These are phyloP conservation scores for Chaetomium sp. DNA, from an alignment of 2,329 filamentous ascomycete species.

Conservation along the genomic window DNA sequence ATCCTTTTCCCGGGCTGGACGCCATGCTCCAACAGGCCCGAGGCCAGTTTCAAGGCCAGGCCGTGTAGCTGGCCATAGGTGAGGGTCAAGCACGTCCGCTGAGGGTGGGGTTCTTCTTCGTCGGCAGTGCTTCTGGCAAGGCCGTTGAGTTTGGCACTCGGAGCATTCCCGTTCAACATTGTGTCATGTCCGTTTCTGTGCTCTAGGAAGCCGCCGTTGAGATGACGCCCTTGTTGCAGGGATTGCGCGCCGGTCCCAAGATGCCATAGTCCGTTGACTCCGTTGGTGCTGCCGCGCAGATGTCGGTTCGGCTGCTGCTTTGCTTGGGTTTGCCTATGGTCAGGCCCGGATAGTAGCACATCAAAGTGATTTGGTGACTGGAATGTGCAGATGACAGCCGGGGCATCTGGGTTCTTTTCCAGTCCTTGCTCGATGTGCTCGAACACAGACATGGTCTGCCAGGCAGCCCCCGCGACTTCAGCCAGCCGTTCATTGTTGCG, in stretches of 20 bases:
- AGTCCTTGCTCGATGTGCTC: neutral
- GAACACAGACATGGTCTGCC: neutral
- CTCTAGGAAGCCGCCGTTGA: too few species aligned
- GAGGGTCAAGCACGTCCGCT: neutral
- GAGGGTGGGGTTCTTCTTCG: too few species aligned
- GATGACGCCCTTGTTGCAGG: too few species aligned
- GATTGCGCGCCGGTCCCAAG: too few species aligned
- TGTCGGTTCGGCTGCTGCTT: neutral
- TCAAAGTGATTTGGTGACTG: neutral
- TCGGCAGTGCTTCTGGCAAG: too few species aligned
- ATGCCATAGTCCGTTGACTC: too few species aligned
- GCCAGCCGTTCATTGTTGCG: neutral
- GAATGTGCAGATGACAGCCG: neutral
- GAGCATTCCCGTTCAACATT: too few species aligned
- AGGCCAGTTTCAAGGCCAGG: neutral
- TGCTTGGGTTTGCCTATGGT: neutral
- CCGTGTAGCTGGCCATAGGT: neutral
- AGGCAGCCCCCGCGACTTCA: neutral
- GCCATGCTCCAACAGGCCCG: neutral
- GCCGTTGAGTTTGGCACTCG: too few species aligned
- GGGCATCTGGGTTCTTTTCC: neutral
- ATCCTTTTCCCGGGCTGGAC: neutral
- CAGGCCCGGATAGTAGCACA: neutral
- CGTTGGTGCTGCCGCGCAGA: too few species aligned
- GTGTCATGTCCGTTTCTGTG: neutral